Conservation (phyloP, 371 early-diverging fungal genomes). For the Zancudomyces culisetae region DNA sequence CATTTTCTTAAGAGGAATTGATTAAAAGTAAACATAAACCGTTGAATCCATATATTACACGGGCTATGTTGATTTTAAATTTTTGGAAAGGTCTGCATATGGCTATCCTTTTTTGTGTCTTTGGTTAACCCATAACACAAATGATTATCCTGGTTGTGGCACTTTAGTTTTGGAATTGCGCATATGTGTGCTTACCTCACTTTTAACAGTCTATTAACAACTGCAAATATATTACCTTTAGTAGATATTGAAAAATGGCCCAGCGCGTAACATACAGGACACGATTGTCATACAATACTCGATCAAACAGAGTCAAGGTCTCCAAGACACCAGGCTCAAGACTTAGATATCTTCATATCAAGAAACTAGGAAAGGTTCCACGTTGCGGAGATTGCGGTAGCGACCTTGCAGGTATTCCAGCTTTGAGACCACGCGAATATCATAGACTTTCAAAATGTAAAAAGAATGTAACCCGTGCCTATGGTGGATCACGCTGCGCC, state of each 20-base stretch:
- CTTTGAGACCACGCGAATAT: slow-evolving; percentile 81
- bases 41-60: no score
- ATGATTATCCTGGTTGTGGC: no score
- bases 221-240: no score
- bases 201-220: no score
- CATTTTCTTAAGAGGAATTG: no score
- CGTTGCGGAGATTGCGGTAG: slow-evolving; percentile 96
- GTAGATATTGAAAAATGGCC: slow-evolving; percentile 18
- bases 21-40: no score
- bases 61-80: no score
- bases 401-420: slow-evolving; percentile 75
- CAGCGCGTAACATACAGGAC: slow-evolving; percentile 96
- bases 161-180: no score
- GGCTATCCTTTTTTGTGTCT: no score
- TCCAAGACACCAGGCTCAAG: slow-evolving; percentile 91
- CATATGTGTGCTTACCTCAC: no score
- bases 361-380: slow-evolving; percentile 81
- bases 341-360: slow-evolving; percentile 75
- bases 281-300: slow-evolving; percentile 96
- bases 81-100: no score
- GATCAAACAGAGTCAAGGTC: slow-evolving; percentile 86
- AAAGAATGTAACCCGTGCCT: slow-evolving; percentile 88
- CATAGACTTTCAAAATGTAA: slow-evolving; percentile 75
- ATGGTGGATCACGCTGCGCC: slow-evolving; percentile 91
- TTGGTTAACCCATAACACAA: no score